A percentile compares a stretch with the other conserved stretches of the same genome.
Evolutionary conservation across 2,329 filamentous ascomycete genomes (phyloP).

Genomic region (Botryotinia convoluta): DNA sequence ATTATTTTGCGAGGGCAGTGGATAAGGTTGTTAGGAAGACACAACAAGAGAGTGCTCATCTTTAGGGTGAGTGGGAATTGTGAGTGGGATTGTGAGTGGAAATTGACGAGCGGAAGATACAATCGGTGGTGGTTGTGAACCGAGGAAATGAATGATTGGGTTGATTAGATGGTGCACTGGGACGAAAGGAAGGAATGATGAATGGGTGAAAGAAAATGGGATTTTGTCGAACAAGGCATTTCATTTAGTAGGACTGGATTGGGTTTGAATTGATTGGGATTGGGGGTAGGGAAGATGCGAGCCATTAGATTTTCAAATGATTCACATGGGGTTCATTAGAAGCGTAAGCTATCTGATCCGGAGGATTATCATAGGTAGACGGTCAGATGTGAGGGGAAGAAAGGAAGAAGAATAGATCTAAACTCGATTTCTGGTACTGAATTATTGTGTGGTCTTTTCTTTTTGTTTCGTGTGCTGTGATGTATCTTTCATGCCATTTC

Average conservation of each 20-base stretch:
- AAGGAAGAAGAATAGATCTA: not conserved
- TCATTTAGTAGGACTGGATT: not conserved
- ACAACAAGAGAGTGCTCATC: conserved; percentile 20
- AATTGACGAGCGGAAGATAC: no score
- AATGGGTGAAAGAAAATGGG: not conserved
- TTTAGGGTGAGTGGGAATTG: not conserved
- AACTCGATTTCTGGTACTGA: not conserved
- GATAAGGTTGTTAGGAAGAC: conserved; percentile 67
- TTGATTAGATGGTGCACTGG: no score
- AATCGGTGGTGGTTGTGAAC: no score
- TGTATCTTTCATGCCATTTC: no score
- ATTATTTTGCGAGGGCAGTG: conserved; percentile 88
- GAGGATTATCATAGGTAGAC: not conserved
- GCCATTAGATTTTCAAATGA: not conserved
- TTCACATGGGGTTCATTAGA: not conserved
- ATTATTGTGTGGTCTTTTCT: not conserved
- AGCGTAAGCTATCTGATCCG: not conserved
- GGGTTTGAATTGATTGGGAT: not conserved
- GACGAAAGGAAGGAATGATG: not conserved
- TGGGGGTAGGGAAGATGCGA: not conserved
- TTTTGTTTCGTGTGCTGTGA: not conserved
- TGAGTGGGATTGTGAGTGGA: no score
- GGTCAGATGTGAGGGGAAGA: not conserved
- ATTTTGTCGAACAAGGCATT: not conserved
- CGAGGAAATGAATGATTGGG: no score